A percentile compares a stretch with the other conserved stretches of the same genome.
These are phyloP conservation scores for Chaetomium sp. DNA, from an alignment of 2,329 filamentous ascomycete species.

Conservation along the genomic window DNA sequence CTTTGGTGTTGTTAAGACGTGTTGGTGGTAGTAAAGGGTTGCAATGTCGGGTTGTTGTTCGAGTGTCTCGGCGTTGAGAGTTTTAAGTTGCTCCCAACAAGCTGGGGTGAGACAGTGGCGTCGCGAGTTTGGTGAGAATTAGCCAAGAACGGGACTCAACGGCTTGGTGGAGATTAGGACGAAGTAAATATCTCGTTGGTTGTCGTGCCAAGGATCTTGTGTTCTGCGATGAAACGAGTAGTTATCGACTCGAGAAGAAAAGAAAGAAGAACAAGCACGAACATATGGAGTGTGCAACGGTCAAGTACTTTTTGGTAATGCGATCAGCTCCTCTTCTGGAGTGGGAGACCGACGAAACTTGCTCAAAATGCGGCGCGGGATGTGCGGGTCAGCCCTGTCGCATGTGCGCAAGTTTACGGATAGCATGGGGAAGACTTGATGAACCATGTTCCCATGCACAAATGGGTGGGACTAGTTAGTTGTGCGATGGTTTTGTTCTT, in stretches of 20 bases:
- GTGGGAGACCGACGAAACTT: conserved; percentile 6
- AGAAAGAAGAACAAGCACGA: neutral
- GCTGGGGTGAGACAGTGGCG: no score
- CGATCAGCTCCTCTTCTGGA: neutral
- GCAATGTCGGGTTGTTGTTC: neutral
- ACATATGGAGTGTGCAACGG: neutral
- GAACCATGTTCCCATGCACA: no score
- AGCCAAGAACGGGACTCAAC: no score
- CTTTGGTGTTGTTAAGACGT: neutral
- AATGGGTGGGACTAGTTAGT: no score
- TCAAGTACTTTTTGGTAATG: neutral
- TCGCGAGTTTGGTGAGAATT: no score
- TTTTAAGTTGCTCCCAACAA: neutral
- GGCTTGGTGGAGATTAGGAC: no score
- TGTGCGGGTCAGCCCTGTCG: neutral
- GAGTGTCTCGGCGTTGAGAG: neutral
- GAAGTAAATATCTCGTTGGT: no score
- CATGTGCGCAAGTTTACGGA: neutral
- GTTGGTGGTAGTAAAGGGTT: neutral
- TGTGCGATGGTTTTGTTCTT: no score
- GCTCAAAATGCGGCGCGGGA: conserved; percentile 7
- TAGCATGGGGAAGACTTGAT: neutral
- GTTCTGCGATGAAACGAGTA: neutral
- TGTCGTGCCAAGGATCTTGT: neutral
- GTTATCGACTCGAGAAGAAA: no score